phyloP scores from a whole-genome alignment of 2,329 filamentous ascomycete genomes.

The Lachnellula occidentalis region DNA sequence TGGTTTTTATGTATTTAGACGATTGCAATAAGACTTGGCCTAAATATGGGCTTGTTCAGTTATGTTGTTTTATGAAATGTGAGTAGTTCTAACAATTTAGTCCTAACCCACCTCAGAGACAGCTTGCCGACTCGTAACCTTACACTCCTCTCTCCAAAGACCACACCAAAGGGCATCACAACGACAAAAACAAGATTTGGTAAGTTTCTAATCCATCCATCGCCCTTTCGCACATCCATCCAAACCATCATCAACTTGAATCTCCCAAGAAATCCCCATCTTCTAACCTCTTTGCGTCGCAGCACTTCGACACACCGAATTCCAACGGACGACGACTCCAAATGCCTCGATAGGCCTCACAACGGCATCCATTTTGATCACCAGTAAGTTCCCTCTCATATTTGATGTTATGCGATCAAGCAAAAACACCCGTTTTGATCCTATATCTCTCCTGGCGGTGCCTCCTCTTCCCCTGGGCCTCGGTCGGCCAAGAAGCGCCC shows the following conservation, averaged over 20 bases:
- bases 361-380: constrained; percentile 26
- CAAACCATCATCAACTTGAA: constrained; percentile 8
- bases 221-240: constrained; percentile 7
- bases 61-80: constrained; percentile 2
- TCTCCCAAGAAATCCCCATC: constrained; percentile 10
- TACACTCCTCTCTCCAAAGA: constrained; percentile 19
- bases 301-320: constrained; percentile 24
- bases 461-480: constrained; percentile 15
- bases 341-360: constrained; percentile 32
- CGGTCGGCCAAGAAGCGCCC: constrained; percentile 24
- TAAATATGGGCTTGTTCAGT: constrained; percentile 13
- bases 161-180: constrained; percentile 14
- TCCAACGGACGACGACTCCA: constrained; percentile 25
- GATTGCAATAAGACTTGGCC: constrained; percentile 14
- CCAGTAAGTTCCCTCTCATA: constrained; percentile 28
- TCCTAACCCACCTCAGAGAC: background rate
- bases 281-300: constrained; percentile 20
- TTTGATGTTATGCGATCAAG: constrained; percentile 31
- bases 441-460: constrained; percentile 8
- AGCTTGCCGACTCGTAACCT: constrained; percentile 6
- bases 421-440: constrained; percentile 13
- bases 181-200: constrained; percentile 19
- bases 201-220: constrained; percentile 18
- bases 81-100: too few species aligned
- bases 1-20: constrained; percentile 8